phyloP scores from a whole-genome alignment of 148 eudicot genomes.

The Nepenthes mirabilis region DNA sequence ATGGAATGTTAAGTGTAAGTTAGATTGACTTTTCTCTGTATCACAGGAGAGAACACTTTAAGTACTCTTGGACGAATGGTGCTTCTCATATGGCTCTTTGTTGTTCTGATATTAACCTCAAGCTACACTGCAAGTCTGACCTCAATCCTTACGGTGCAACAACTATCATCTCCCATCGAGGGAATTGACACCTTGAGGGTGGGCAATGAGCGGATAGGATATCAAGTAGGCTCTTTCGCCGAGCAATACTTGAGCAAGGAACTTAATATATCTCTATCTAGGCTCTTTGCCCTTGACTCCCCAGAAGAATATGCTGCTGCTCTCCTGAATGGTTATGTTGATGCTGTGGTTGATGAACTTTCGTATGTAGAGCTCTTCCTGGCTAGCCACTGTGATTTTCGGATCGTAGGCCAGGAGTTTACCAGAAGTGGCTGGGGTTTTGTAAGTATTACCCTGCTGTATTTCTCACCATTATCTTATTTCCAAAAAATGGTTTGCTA shows the following conservation, averaged over 20 bases:
- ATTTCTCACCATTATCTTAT: no score
- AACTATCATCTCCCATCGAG: slow-evolving; percentile 66
- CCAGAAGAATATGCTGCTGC: slow-evolving; percentile 68
- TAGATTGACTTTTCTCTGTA: not conserved
- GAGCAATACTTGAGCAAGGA: slow-evolving; percentile 48
- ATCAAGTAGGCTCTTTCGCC: slow-evolving; percentile 84
- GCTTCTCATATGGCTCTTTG: slow-evolving; percentile 85
- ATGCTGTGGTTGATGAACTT: slow-evolving; percentile 82
- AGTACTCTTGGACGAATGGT: slow-evolving; percentile 74
- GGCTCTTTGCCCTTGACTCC: slow-evolving; percentile 60
- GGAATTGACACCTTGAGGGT: slow-evolving; percentile 57
- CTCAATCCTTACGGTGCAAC: slow-evolving; percentile 93
- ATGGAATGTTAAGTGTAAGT: not conserved
- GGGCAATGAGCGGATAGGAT: slow-evolving; percentile 48
- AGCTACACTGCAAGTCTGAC: slow-evolving; percentile 97
- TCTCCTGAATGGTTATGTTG: slow-evolving; percentile 53
- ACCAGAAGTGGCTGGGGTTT: slow-evolving; percentile 97
- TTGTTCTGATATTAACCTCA: slow-evolving; percentile 85
- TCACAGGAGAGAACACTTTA: slow-evolving; percentile 65
- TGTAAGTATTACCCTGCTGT: slow-evolving; percentile 35
- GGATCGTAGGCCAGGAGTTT: slow-evolving; percentile 78
- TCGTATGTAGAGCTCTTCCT: slow-evolving; percentile 77
- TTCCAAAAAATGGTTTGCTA: no score
- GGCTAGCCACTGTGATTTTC: slow-evolving; percentile 65
- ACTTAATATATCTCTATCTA: slow-evolving; percentile 48